Evolutionary conservation across 2,329 filamentous ascomycete species (phyloP).

Genomic region (Teratosphaeria nubilosa): DNA sequence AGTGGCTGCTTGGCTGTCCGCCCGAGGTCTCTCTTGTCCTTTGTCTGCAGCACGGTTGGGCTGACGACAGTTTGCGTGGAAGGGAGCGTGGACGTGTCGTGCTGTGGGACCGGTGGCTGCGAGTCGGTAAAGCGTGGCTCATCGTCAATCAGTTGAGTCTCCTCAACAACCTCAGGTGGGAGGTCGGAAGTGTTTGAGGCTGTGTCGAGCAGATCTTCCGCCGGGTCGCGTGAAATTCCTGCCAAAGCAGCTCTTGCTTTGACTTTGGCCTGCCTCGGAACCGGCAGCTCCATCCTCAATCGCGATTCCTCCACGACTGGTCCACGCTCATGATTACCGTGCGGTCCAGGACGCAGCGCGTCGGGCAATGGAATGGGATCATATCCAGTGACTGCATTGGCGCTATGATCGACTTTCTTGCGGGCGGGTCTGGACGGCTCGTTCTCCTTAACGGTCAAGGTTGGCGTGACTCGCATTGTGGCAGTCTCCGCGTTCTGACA

Average conservation of each 20-base stretch:
- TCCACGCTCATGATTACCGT: neutral
- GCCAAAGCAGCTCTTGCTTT: neutral
- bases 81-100: neutral
- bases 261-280: neutral
- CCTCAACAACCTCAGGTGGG: constrained; percentile 1
- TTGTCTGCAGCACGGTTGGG: neutral
- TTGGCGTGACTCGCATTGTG: constrained; percentile 2
- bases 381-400: neutral
- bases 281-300: neutral
- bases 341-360: constrained; percentile 1
- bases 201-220: constrained; percentile 4
- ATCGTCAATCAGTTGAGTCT: constrained; percentile 7
- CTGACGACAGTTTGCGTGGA: neutral
- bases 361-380: constrained; percentile 4
- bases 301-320: constrained; percentile 11
- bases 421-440: constrained; percentile 3
- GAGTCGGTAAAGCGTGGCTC: constrained; percentile 4
- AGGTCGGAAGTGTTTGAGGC: neutral
- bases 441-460: constrained; percentile 5
- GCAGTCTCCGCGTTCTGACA: neutral
- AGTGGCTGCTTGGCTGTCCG: neutral
- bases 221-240: neutral
- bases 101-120: neutral
- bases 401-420: constrained; percentile 5
- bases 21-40: neutral